Evolutionary conservation across 1,284 basidiomycete species (phyloP), one percentile per base, ranked within the genome.

Genomic region (Vanrija sp.): DNA sequence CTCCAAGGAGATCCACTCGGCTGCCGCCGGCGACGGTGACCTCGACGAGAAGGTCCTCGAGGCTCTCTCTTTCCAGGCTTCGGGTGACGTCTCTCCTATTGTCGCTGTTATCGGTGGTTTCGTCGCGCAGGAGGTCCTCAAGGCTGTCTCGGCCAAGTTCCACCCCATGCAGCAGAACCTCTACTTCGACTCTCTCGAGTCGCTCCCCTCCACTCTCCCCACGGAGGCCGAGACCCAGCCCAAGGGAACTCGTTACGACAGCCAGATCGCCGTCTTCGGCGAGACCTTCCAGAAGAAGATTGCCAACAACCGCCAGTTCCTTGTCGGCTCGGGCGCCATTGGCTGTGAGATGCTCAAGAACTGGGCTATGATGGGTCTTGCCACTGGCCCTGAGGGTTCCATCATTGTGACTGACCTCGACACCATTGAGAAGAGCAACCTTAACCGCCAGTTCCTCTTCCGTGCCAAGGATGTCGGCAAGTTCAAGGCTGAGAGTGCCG

Each of bases 321-420:
- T 99, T 28, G 96, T 99, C 51, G 96, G 96, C 8, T 88, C 95
- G 21, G 96, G 96, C 57, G 96, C 96, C 45, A 99, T 99, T 73
- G 96, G 96, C 23, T 99, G 97, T 72, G 96, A 99, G 79, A 98
- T 98, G 96, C 80, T 99, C 70, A 99, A 99, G 83, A 99, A 99
- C 78, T 99, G 96, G 96, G 89, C 90, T 67, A 93, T 99, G 92
- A 97, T 99, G 85, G 96, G 96, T 64, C 80, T 99, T 46, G 95
- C 85, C 14, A 83, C 87, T 42, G 91, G 90, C 3, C 81, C 85
- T 15, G 80, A 86, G 51, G 96, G 92, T 21, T 79, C 83, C 52
- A 92, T 99, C 60, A 86, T 94, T 69, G 92, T 99, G 51, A 98
- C 96, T 15, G 96, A 99, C 76, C 80, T 98, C 71, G 96, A 99